phyloP scores from a whole-genome alignment of 2,329 filamentous ascomycete species.

The Pseudogymnoascus sp. region DNA sequence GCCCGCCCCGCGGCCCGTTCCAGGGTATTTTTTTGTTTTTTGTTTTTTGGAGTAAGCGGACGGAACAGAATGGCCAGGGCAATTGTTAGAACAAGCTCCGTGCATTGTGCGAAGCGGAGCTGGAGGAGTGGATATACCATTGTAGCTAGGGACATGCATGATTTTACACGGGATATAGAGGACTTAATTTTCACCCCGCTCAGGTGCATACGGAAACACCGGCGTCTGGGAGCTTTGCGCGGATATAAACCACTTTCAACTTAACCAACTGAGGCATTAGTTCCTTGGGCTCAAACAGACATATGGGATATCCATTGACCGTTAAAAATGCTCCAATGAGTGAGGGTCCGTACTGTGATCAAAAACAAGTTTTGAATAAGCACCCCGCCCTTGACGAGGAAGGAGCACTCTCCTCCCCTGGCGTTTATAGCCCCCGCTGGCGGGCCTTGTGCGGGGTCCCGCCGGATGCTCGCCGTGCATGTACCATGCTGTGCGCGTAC shows the following conservation, averaged over 20 bases:
- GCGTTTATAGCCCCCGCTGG: neutral
- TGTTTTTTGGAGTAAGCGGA: conserved; percentile 2
- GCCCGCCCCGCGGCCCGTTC: conserved; percentile 6
- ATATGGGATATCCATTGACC: neutral
- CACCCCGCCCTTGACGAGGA: neutral
- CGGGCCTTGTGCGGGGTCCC: neutral
- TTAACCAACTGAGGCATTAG: conserved; percentile 2
- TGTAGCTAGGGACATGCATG: neutral
- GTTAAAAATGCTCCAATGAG: neutral
- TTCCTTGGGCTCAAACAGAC: neutral
- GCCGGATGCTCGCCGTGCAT: neutral
- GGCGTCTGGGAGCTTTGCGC: neutral
- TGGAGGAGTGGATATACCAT: neutral
- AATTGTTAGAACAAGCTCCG: neutral
- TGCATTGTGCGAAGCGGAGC: neutral
- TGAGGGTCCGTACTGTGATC: neutral
- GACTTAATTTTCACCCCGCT: neutral
- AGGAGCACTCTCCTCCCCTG: neutral
- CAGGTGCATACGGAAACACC: conserved; percentile 5
- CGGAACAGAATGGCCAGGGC: neutral
- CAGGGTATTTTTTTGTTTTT: neutral
- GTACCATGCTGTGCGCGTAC: conserved; percentile 6
- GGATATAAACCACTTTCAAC: neutral
- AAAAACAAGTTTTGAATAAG: conserved; percentile 6
- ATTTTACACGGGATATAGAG: neutral